Conservation (phyloP, 176 grass and related monocot genomes). For the Aegilops bicornis region DNA sequence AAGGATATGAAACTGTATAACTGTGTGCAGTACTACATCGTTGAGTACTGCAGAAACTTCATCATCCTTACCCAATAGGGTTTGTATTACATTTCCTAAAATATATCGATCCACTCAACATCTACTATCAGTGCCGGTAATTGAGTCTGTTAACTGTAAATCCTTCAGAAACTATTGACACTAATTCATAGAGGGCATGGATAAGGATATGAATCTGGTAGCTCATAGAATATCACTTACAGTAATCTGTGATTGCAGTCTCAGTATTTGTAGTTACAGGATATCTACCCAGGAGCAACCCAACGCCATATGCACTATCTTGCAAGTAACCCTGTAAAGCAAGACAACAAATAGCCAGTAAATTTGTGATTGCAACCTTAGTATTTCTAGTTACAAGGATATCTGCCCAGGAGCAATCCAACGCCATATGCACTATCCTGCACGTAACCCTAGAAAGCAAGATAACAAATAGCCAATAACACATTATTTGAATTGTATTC, state of each 20-base stretch:
- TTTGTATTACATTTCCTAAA: neutral
- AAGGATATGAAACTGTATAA: neutral
- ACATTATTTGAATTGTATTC: neutral
- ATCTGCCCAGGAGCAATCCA: slow-evolving; percentile 90
- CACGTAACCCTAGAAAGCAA: slow-evolving; percentile 60
- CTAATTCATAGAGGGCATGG: neutral
- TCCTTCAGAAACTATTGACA: neutral
- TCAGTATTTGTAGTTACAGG: too few relatives aligned
- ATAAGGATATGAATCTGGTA: neutral
- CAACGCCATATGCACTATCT: too few relatives aligned
- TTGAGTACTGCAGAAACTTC: neutral
- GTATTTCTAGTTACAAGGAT: neutral
- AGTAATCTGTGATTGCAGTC: too few relatives aligned
- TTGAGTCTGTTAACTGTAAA: neutral
- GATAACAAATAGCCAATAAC: slow-evolving; percentile 10
- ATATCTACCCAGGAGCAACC: too few relatives aligned
- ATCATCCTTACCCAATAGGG: neutral
- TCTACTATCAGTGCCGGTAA: neutral
- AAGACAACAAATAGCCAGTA: too few relatives aligned
- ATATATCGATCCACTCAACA: neutral
- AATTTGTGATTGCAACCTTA: too few relatives aligned
- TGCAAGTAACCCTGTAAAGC: too few relatives aligned
- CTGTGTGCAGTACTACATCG: neutral
- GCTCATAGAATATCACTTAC: too few relatives aligned
- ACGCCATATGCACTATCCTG: slow-evolving; percentile 70